A percentile compares a stretch with the other conserved stretches of the same genome.
These are phyloP conservation scores for Glaciozyma antarctica DNA, from an alignment of 768 basidiomycete genomes.

Conservation along the genomic window DNA sequence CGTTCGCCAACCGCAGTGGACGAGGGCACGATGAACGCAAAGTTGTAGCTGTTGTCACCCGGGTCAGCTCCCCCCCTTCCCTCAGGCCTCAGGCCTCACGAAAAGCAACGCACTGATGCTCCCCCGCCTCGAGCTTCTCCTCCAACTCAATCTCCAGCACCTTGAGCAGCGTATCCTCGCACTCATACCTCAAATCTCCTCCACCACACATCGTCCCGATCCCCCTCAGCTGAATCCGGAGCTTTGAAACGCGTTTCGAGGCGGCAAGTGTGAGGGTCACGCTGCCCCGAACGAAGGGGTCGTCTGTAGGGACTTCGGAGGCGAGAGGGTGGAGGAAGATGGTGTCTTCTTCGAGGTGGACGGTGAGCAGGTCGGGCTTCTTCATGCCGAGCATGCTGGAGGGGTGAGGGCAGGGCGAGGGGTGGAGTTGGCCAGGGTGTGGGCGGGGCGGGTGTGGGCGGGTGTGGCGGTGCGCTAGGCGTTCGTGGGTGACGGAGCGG, in stretches of 20 bases:
- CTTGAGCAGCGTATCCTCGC: slow-evolving; percentile 12
- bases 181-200: slow-evolving; percentile 17
- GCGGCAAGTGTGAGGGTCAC: neutral
- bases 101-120: slow-evolving; percentile 12
- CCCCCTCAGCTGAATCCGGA: slow-evolving; percentile 14
- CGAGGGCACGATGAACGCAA: slow-evolving; percentile 22
- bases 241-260: neutral
- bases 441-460: no score
- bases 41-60: slow-evolving; percentile 16
- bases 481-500: no score
- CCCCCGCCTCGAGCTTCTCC: slow-evolving; percentile 14
- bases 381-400: neutral
- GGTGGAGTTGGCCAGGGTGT: no score
- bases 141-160: slow-evolving; percentile 19
- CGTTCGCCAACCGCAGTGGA: slow-evolving; percentile 18
- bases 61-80: neutral
- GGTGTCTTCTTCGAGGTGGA: neutral
- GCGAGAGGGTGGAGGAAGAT: neutral
- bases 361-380: neutral
- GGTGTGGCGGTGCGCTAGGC: no score
- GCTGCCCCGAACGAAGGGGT: neutral
- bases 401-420: no score
- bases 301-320: neutral
- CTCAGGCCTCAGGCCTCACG: no score
- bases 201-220: slow-evolving; percentile 4